These are phyloP conservation scores for Lactarius trivialis DNA, from an alignment of 768 basidiomycete species.

Conservation along the genomic window DNA sequence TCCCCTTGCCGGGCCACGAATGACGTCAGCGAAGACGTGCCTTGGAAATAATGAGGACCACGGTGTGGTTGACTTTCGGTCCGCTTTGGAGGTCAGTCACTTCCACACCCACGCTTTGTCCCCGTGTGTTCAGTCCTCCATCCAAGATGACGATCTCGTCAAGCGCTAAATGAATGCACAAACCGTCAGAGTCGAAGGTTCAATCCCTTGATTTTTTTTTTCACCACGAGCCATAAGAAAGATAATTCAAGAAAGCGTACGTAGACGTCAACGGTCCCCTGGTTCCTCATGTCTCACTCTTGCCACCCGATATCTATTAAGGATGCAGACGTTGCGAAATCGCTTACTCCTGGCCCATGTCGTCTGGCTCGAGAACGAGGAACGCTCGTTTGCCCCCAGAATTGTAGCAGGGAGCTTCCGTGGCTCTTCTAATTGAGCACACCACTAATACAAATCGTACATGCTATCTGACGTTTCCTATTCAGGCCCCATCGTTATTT, in stretches of 20 bases:
- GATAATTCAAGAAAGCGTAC: neutral
- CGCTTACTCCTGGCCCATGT: no score
- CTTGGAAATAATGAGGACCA: slow-evolving; percentile 49
- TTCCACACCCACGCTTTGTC: neutral
- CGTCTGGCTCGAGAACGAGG: no score
- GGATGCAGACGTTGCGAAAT: no score
- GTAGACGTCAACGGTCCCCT: neutral
- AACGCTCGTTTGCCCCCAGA: no score
- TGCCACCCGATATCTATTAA: no score
- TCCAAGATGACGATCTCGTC: slow-evolving; percentile 83
- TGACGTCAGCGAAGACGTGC: slow-evolving; percentile 60
- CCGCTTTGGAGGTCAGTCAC: slow-evolving; percentile 73
- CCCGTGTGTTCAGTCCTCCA: neutral
- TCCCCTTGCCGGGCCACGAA: slow-evolving; percentile 71
- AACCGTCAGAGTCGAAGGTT: neutral
- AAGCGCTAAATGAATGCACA: slow-evolving; percentile 48
- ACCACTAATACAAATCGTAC: neutral
- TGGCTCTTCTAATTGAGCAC: neutral
- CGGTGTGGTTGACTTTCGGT: slow-evolving; percentile 63
- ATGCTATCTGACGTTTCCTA: no score
- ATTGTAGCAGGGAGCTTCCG: neutral
- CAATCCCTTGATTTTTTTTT: neutral
- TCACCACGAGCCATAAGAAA: neutral
- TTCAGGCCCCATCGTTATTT: no score
- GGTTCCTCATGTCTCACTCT: neutral